Conservation (phyloP, 2,329 filamentous ascomycete genomes). For the Geosmithia morbida region DNA sequence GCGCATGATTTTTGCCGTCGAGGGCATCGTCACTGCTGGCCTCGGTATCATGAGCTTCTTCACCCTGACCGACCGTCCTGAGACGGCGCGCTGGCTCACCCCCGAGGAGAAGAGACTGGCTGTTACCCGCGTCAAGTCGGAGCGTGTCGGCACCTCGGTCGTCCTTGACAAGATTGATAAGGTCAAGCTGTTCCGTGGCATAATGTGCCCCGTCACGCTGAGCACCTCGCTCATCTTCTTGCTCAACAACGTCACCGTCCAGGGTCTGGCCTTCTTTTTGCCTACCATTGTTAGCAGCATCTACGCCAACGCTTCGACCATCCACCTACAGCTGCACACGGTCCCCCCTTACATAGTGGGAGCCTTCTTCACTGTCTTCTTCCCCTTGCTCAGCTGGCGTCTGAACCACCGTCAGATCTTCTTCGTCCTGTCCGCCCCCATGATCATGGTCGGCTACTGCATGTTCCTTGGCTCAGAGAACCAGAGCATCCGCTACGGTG, state of each 20-base stretch:
- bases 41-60: constrained; percentile 46
- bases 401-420: constrained; percentile 45
- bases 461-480: constrained; percentile 49
- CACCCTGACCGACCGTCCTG: constrained; percentile 54
- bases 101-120: constrained; percentile 53
- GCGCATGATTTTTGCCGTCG: constrained; percentile 59
- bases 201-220: constrained; percentile 48
- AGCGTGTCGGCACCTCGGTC: constrained; percentile 45
- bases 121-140: constrained; percentile 52
- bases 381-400: constrained; percentile 48
- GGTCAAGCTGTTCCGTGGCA: constrained; percentile 44
- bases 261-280: constrained; percentile 55
- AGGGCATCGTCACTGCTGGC: constrained; percentile 43
- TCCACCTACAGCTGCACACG: constrained; percentile 54
- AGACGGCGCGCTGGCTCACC: constrained; percentile 50
- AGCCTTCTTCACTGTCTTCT: constrained; percentile 47
- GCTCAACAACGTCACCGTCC: constrained; percentile 55
- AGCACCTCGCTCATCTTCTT: constrained; percentile 43
- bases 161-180: constrained; percentile 49
- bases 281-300: constrained; percentile 57
- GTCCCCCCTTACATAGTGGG: constrained; percentile 59
- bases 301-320: constrained; percentile 38
- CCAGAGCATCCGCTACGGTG: constrained; percentile 46
- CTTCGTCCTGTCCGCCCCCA: constrained; percentile 41
- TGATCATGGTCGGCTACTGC: constrained; percentile 56